phyloP scores from a whole-genome alignment of 208 protist species.

The Spironucleus salmonicida region DNA sequence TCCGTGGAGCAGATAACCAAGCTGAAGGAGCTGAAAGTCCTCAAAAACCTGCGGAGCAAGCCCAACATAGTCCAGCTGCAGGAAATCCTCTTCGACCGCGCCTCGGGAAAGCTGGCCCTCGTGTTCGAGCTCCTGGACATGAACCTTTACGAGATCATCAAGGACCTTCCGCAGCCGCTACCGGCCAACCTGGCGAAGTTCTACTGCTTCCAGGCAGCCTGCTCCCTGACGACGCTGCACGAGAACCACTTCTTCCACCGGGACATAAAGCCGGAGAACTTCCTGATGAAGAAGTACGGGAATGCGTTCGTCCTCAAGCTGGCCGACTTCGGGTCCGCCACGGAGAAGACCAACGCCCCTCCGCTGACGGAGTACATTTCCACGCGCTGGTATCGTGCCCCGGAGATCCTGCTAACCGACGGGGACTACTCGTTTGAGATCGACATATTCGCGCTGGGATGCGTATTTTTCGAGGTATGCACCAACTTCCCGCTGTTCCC shows the following conservation, averaged over 20 bases:
- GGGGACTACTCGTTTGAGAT: constrained; percentile 85
- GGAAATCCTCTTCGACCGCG: constrained; percentile 70
- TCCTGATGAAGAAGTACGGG: constrained; percentile 55
- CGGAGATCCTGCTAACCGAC: constrained; percentile 83
- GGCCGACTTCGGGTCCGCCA: constrained; percentile 85
- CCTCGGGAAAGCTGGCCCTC: constrained; percentile 66
- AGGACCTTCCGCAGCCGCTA: constrained; percentile 55
- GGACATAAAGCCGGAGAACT: constrained; percentile 91
- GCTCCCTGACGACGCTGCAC: constrained; percentile 83
- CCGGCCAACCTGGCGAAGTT: constrained; percentile 46
- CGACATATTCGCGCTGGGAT: constrained; percentile 58
- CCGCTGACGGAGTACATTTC: constrained; percentile 74
- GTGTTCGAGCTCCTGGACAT: constrained; percentile 91
- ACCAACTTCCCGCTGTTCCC: constrained; percentile 61
- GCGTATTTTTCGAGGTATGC: constrained; percentile 76
- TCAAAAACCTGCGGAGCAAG: constrained; percentile 67
- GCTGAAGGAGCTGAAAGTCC: constrained; percentile 82
- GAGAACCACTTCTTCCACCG: constrained; percentile 70
- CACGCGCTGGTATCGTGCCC: constrained; percentile 74
- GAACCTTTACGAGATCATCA: constrained; percentile 87
- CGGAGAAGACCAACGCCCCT: constrained; percentile 78
- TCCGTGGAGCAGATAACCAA: constrained; percentile 70
- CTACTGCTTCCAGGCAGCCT: constrained; percentile 72
- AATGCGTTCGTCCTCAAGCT: constrained; percentile 60
- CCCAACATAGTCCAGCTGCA: constrained; percentile 74